A percentile compares a stretch with the other conserved stretches of the same genome.
Evolutionary conservation across 2,329 filamentous ascomycete species (phyloP).

Genomic region (Aciculosporium take): DNA sequence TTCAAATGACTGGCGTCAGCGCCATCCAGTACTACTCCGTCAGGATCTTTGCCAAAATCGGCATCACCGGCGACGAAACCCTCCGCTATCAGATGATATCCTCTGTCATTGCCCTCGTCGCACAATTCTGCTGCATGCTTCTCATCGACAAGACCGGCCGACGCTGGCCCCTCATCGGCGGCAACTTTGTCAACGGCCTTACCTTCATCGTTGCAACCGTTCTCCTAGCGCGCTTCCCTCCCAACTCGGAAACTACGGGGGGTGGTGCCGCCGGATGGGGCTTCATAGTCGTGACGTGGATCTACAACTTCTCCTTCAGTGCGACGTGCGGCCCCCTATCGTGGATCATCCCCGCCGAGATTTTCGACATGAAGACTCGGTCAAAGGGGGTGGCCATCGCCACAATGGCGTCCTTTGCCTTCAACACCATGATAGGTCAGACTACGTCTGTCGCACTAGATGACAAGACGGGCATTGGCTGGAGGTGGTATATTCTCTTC

Average conservation of each 20-base stretch:
- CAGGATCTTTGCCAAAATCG: neutral
- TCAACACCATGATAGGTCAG: neutral
- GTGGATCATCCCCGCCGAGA: neutral
- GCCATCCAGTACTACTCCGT: neutral
- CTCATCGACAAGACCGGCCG: conserved; percentile 1
- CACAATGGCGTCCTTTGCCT: neutral
- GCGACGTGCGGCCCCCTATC: neutral
- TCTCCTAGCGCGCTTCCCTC: neutral
- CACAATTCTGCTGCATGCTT: neutral
- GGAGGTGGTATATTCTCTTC: conserved; percentile 1
- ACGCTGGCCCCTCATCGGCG: neutral
- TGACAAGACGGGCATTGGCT: neutral
- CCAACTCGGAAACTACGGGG: neutral
- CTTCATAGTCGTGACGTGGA: neutral
- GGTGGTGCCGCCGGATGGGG: neutral
- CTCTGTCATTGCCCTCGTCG: neutral
- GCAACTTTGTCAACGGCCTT: neutral
- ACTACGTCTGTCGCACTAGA: neutral
- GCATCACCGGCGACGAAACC: neutral
- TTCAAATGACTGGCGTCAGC: neutral
- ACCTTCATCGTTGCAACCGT: neutral
- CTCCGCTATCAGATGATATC: conserved; percentile 1
- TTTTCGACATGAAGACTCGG: neutral
- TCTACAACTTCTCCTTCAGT: neutral
- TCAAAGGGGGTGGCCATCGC: neutral